Evolutionary conservation across 2,329 filamentous ascomycete genomes (phyloP).

Genomic region (Verticillium klebahnii): DNA sequence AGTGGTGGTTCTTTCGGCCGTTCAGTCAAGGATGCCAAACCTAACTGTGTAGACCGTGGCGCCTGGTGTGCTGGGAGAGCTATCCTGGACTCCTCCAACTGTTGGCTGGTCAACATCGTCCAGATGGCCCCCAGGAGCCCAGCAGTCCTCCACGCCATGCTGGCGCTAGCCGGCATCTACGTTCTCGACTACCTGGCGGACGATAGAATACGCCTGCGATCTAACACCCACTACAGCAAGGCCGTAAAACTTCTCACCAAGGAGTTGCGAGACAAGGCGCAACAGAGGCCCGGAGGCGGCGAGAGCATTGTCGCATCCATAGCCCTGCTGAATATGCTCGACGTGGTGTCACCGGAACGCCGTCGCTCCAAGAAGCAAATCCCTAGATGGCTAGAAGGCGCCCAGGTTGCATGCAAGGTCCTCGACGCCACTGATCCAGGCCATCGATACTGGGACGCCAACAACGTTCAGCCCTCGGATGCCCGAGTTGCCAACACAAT

Average conservation of each 20-base stretch:
- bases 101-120: constrained; percentile 34
- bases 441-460: constrained; percentile 27
- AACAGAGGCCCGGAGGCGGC: constrained; percentile 1
- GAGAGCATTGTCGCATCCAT: constrained; percentile 19
- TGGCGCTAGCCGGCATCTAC: constrained; percentile 34
- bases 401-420: constrained; percentile 27
- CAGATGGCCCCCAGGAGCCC: constrained; percentile 26
- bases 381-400: constrained; percentile 33
- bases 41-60: not conserved
- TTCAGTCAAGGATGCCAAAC: not conserved
- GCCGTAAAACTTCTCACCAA: constrained; percentile 27
- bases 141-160: constrained; percentile 31
- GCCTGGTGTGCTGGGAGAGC: constrained; percentile 31
- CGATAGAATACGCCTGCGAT: constrained; percentile 22
- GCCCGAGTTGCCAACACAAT: constrained; percentile 32
- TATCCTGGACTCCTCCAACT: constrained; percentile 30
- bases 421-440: constrained; percentile 30
- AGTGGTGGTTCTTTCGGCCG: not conserved
- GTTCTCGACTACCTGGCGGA: constrained; percentile 34
- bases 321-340: constrained; percentile 9
- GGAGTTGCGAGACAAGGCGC: not conserved
- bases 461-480: constrained; percentile 26
- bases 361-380: constrained; percentile 25
- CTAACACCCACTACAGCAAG: constrained; percentile 22
- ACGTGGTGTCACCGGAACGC: constrained; percentile 27